Percentiles rank a stretch among this genome's conserved stretches.
Evolutionary conservation across 495 filamentous ascomycete genomes (phyloP).

Genomic region (Penicillium alfredii): DNA sequence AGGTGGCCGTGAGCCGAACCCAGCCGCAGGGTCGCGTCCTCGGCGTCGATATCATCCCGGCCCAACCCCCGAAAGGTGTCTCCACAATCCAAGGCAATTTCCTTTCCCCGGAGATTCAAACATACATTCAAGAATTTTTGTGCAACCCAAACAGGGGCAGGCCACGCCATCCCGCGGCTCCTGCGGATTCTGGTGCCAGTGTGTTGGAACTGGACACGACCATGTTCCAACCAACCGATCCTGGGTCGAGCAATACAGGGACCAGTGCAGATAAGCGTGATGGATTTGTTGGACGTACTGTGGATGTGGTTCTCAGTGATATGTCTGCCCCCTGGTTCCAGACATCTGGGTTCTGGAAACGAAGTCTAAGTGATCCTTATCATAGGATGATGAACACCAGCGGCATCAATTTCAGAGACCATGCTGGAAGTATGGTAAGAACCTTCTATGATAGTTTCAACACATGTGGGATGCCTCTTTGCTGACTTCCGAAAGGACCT

Average conservation of each 20-base stretch:
- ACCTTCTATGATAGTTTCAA: too few relatives aligned
- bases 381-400: conserved; percentile 99
- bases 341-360: conserved; percentile 69
- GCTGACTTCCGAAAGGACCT: conserved; percentile 58
- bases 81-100: conserved; percentile 95
- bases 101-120: conserved; percentile 61
- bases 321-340: conserved; percentile 96
- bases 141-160: conserved; percentile 57
- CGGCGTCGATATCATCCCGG: conserved; percentile 89
- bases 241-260: too few relatives aligned
- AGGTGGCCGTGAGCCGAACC: conserved; percentile 80
- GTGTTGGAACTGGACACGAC: conserved; percentile 12
- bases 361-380: conserved; percentile 87
- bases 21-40: conserved; percentile 71
- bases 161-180: conserved; percentile 21
- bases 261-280: conserved; percentile 2
- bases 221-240: too few relatives aligned
- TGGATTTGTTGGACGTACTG: conserved; percentile 44
- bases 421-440: conserved; percentile 90
- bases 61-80: conserved; percentile 80
- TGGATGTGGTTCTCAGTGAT: conserved; percentile 95
- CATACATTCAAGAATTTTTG: conserved; percentile 68
- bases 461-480: conserved; percentile 56
- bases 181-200: conserved; percentile 9
- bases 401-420: conserved; percentile 78